Percentiles rank a stretch among this genome's conserved stretches.
Conservation (phyloP, 805 yeast genomes). For the Wickerhamomyces bovis region DNA sequence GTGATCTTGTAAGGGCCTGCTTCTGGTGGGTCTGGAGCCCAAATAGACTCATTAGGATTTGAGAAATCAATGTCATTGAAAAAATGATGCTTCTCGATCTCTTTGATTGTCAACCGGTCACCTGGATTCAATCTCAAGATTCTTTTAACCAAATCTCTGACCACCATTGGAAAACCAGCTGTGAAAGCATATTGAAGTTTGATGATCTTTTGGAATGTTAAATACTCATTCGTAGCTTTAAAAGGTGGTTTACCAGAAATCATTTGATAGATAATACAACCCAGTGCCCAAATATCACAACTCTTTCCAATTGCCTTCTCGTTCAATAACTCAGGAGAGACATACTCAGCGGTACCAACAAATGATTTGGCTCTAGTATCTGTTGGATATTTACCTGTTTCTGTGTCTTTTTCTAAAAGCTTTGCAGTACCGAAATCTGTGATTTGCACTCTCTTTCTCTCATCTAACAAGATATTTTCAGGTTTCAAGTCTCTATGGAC, state of each 20-base stretch:
- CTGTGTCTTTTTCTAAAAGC: constrained; percentile 44
- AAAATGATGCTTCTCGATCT: constrained; percentile 59
- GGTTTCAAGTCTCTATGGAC: constrained; percentile 82
- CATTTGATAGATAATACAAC: constrained; percentile 93
- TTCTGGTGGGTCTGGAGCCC: constrained; percentile 58
- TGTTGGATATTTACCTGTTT: constrained; percentile 50
- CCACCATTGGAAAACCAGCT: constrained; percentile 73
- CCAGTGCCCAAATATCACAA: constrained; percentile 98
- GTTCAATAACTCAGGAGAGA: constrained; percentile 76
- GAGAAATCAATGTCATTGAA: constrained; percentile 51
- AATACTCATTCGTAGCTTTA: constrained; percentile 75
- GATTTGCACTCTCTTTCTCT: constrained; percentile 53
- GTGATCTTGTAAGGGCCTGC: constrained; percentile 66
- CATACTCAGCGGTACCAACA: constrained; percentile 94
- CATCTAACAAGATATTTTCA: constrained; percentile 67
- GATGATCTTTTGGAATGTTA: constrained; percentile 76
- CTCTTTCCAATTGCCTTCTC: constrained; percentile 82
- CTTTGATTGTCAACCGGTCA: constrained; percentile 50
- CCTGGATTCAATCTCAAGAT: constrained; percentile 60
- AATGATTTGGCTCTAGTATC: constrained; percentile 72
- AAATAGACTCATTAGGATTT: constrained; percentile 41
- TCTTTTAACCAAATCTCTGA: constrained; percentile 68
- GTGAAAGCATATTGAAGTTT: constrained; percentile 77
- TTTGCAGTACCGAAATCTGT: constrained; percentile 88
- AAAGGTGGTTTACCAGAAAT: constrained; percentile 89